These are phyloP conservation scores for Eucalyptus paniculata DNA, from an alignment of 345 rosid species.

Conservation along the genomic window DNA sequence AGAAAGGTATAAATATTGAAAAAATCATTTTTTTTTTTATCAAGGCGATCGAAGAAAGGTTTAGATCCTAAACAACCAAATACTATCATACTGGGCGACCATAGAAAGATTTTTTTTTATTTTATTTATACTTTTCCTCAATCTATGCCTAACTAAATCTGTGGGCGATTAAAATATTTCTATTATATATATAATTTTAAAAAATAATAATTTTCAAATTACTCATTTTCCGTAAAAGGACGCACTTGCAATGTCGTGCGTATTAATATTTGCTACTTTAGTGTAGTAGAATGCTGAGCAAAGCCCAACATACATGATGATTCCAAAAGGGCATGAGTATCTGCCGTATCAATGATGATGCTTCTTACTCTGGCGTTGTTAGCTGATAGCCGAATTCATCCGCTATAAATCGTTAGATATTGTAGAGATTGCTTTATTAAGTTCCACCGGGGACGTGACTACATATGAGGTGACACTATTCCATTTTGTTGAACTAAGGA, in stretches of 20 bases:
- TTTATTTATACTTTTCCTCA: no score
- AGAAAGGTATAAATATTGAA: no score
- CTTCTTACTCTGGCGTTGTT: background rate
- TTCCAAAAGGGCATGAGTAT: no score
- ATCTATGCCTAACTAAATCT: no score
- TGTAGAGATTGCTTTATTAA: background rate
- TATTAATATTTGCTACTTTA: background rate
- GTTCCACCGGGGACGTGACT: background rate
- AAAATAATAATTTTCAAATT: no score
- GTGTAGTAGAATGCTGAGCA: background rate
- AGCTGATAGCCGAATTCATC: background rate
- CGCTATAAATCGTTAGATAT: background rate
- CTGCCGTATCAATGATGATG: background rate
- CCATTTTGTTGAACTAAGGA: background rate
- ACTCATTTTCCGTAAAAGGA: background rate
- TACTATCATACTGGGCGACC: rapidly evolving
- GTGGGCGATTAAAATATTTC: no score
- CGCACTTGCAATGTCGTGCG: rapidly evolving
- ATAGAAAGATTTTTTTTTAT: no score
- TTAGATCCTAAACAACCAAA: no score
- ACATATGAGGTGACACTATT: background rate
- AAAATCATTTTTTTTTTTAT: no score
- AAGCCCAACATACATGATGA: background rate
- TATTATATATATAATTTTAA: no score
- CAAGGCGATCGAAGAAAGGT: rapidly evolving